phyloP scores from a whole-genome alignment of 2,329 filamentous ascomycete species.

The Corinectria fuckeliana region DNA sequence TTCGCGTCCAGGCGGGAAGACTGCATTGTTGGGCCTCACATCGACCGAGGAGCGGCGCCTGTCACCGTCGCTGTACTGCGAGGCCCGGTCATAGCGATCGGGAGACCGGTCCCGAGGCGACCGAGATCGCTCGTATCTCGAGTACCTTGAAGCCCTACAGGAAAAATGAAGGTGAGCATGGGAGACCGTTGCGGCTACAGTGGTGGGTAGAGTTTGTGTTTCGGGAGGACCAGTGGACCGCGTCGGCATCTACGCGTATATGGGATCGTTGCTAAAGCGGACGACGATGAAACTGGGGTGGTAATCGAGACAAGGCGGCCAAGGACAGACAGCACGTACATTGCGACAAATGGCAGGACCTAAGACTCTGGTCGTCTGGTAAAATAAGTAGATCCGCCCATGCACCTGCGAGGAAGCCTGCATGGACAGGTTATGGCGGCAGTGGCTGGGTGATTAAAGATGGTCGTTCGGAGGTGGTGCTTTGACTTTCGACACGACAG shows the following conservation, averaged over 20 bases:
- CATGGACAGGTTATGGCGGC: slow-evolving; percentile 3
- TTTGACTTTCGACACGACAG: slow-evolving; percentile 26
- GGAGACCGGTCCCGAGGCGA: slow-evolving; percentile 74
- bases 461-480: slow-evolving; percentile 7
- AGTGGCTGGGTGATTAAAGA: slow-evolving; percentile 8
- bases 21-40: slow-evolving; percentile 60
- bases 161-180: slow-evolving; percentile 40
- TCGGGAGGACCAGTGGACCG: not conserved
- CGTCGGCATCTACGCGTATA: not conserved
- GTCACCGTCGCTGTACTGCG: slow-evolving; percentile 68
- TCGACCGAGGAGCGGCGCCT: slow-evolving; percentile 72
- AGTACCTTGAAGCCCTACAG: slow-evolving; percentile 65
- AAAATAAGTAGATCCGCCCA: slow-evolving; percentile 24
- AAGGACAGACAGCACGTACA: slow-evolving; percentile 27
- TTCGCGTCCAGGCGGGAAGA: slow-evolving; percentile 68
- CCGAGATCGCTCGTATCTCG: slow-evolving; percentile 65
- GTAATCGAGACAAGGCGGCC: not conserved
- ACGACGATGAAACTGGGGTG: not conserved
- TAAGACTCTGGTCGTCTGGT: slow-evolving; percentile 18
- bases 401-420: slow-evolving; percentile 21
- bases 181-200: not conserved
- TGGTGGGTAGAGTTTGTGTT: not conserved
- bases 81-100: slow-evolving; percentile 65
- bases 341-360: slow-evolving; percentile 28
- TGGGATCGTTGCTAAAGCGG: not conserved